Conservation (phyloP, 169 alveolate species). For the Plasmodium berghei region DNA sequence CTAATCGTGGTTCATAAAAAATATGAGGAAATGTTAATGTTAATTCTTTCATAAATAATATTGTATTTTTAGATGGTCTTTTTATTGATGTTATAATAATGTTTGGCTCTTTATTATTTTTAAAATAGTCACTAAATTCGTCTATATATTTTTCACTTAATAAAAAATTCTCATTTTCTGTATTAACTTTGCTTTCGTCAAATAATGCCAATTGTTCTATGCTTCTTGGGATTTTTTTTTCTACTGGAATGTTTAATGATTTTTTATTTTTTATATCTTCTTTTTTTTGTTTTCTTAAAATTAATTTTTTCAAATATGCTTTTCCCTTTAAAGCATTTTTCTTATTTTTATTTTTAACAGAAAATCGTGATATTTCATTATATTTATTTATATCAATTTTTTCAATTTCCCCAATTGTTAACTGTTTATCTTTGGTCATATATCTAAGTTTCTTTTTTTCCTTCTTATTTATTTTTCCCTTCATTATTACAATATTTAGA, state of each 20-base stretch:
- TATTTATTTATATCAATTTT: conserved; percentile 51
- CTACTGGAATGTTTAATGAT: conserved; percentile 61
- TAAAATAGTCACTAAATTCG: conserved; percentile 93
- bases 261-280: conserved; percentile 59
- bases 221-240: conserved; percentile 70
- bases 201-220: conserved; percentile 59
- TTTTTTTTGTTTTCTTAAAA: conserved; percentile 67
- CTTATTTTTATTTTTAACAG: conserved; percentile 43
- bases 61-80: conserved; percentile 89
- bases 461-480: conserved; percentile 31
- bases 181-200: conserved; percentile 57
- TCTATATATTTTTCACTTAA: conserved; percentile 82
- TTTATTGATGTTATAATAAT: conserved; percentile 92
- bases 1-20: conserved; percentile 92
- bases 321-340: conserved; percentile 68
- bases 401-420: conserved; percentile 64
- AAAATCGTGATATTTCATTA: conserved; percentile 41
- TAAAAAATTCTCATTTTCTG: conserved; percentile 57
- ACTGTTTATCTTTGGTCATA: conserved; percentile 65
- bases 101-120: conserved; percentile 90
- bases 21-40: conserved; percentile 91
- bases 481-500: neutral
- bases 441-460: conserved; percentile 62
- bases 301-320: conserved; percentile 56
- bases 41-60: conserved; percentile 92